Evolutionary conservation across 495 filamentous ascomycete species (phyloP), one percentile per base, ranked within the genome.

Genomic region (Patellaria atrata): DNA sequence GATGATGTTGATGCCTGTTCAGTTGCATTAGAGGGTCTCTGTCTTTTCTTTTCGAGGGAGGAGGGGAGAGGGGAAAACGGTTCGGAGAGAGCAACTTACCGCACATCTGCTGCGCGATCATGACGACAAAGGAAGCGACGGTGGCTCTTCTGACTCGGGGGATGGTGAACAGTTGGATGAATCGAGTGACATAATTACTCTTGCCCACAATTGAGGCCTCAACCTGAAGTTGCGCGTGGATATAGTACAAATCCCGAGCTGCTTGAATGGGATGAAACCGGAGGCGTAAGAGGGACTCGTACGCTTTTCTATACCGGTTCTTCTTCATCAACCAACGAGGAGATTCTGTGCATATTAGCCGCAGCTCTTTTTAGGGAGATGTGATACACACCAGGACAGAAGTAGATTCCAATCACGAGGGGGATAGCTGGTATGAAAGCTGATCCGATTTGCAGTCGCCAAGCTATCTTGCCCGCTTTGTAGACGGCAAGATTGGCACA

Each of bases 101-200:
- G 52, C 81, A 89, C 75, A 91, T 81, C 57, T 92, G 82, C 51
- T 76, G 71, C 2, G 66, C 74, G 47, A 82, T 70, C 71, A 82
- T 83, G 33, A 82, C 77, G 2, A 67, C 61, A 37, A 62, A 64
- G 0, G 70, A 73, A 27, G 75, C 78, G 19, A 73, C 63, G 19
- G 70, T 79, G 7, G 78, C 74, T 37, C 78, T 68, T 26, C 76
- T 67, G 35, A 79, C 59, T 19, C 76, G 72, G 12, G 77, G 75
- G 39, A 82, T 71, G 11, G 72, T 73, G 47, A 83, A 81, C 6
- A 55, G 38, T 60, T 89, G 79, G 17, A 71, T 64, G 43, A 73
- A 75, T n/a, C 47, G 18, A 6, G 42, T 45, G 37, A 48, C 40
- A 31, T 40, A 44, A 29, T 44, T 48, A n/a, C n/a, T n/a, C n/a